These are phyloP conservation scores for Lasiosphaeriaceae sp. DNA, from an alignment of 495 filamentous ascomycete genomes.

Conservation along the genomic window DNA sequence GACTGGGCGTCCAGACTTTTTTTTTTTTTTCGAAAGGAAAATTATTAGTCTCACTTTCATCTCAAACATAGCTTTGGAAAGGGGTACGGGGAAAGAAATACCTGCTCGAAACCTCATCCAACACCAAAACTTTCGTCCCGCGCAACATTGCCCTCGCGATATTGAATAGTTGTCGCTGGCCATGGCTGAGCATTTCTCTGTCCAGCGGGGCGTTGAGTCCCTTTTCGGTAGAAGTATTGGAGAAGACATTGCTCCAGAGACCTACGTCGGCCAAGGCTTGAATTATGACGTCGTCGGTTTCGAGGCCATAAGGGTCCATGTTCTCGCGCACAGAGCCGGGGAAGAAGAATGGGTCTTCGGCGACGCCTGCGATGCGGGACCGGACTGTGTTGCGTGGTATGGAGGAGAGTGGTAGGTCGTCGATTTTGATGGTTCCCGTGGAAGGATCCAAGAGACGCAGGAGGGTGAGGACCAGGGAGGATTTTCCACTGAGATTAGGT, in stretches of 20 bases:
- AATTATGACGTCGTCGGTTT: constrained; percentile 1
- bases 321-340: constrained; percentile 38
- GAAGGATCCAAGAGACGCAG: constrained; percentile 3
- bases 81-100: neutral
- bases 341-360: constrained; percentile 56
- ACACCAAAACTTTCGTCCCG: constrained; percentile 18
- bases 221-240: too few relatives aligned
- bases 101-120: constrained; percentile 32
- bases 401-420: constrained; percentile 2
- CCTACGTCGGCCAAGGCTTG: neutral
- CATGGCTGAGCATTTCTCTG: constrained; percentile 48
- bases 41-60: too few relatives aligned
- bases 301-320: constrained; percentile 30
- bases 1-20: constrained; percentile 36
- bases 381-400: neutral
- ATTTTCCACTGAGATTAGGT: constrained; percentile 6
- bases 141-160: constrained; percentile 55
- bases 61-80: neutral
- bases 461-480: constrained; percentile 4
- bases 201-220: constrained; percentile 46
- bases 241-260: constrained; percentile 6
- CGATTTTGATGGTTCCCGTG: constrained; percentile 6
- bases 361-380: constrained; percentile 13
- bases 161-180: constrained; percentile 59
- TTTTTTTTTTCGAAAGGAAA: too few relatives aligned